Base-by-base conservation (phyloP, 2,329 filamentous ascomycete genomes). In the Chaetomiaceae sp. region DNA sequence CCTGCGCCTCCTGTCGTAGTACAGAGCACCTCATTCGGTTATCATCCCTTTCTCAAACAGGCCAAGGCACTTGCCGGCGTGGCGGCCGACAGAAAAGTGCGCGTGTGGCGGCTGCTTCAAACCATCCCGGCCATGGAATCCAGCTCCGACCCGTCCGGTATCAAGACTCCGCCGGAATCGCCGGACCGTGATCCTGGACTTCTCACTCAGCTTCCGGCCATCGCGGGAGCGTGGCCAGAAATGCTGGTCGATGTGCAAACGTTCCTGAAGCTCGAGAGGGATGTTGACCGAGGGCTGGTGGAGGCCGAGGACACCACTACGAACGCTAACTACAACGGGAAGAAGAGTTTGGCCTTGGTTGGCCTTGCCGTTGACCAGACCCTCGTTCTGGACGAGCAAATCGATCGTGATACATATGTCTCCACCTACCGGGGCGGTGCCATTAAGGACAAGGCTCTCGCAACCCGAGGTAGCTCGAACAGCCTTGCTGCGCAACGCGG, bases 301-400 rank as follows among this genome's bases (percentile, higher is more conserved):
- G 75, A 86, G 3, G 71, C 78, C 18, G 76, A 79, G 37, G 92
- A 97, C 66, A 76, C 85, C 43, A 94, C 89, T 0, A 73, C 73
- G 52, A 85, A 95, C 62, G 61, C 74, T 2, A 90, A 90, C 32
- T 92, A 88, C 69, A 96, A 95, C 60, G 90, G 90, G 13, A 78
- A 73, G 20, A 76, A 82, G 55, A 82, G 80, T 1, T 70, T 96
- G 43, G 79, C 81, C 37, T 73, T 82, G 49, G 79, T 84, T 45
- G 84, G 85, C 1, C 75, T 96, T 20, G 80, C 78, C n/a, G 81
- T 82, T 29, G 85, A 89, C 57, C 83, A 89, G 64, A 82, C 85
- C 3, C 77, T 96, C 45, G 82, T 96, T n/a, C 73, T 97, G 5
- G 92, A 97, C 66, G 90, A 96, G 67, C 78, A 85, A 56, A 75